Evolutionary conservation across 768 basidiomycete genomes (phyloP), one percentile per base, ranked within the genome.

Genomic region (Leccinum subtestaceum): DNA sequence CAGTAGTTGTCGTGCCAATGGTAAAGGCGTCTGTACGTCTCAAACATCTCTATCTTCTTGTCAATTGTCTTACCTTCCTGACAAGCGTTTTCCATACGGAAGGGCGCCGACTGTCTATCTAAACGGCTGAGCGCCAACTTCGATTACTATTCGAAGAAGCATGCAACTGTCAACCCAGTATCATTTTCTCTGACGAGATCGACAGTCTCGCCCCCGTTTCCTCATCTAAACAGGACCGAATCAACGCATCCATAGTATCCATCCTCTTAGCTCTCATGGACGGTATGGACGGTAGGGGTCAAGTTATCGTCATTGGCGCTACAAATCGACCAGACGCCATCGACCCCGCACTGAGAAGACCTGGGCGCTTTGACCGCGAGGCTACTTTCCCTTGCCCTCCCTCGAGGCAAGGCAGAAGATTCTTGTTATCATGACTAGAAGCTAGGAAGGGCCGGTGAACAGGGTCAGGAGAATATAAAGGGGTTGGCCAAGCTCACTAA

Each of bases 151-250:
- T 99, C 71, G 96, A 98, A 63, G 96, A 98, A 77, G 97, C 97
- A 1, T 83, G 87, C 52, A 86, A 88, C 54, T 89, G 85, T 53
- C 96, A 98, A 68, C 96, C 97, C 0, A 91, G 88, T 63, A 98
- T 98, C 74, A 98, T 99, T 69, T 99, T 99, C 78, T 98, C 98
- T 72, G 97, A 99, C 70, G 97, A 99, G 76, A 98, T 99, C 65
- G 97, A 99, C 69, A 96, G 96, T 63, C 85, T 99, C 19, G 97
- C 97, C 12, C 97, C 97, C 2, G 96, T 98, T 2, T 88, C 96
- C 48, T 96, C 94, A n/a, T 91, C 93, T 17, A 98, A 98, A 69
- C 97, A 98, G 67, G 97, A 98, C 71, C 96, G 98, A 74, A 98
- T 98, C 56, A 96, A 98, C 70, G 97, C 97, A 1, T 95, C 91